These are phyloP conservation scores for Firmiana major DNA, from an alignment of 345 rosid genomes.

Conservation along the genomic window DNA sequence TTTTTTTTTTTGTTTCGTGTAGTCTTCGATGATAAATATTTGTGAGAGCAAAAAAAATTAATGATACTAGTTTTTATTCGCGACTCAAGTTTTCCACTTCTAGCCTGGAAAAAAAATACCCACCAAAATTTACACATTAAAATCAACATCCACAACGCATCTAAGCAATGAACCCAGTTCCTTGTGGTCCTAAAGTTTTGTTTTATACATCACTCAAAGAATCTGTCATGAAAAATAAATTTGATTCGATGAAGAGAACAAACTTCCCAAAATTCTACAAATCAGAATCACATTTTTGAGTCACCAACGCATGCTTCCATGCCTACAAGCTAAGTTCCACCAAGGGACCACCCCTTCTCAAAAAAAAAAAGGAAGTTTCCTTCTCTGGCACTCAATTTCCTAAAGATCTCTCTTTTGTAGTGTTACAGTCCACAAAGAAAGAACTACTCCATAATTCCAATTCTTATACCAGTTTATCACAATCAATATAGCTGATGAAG, in stretches of 20 bases:
- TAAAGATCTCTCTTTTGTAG: background rate
- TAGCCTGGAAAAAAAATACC: too few relatives aligned
- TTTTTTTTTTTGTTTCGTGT: too few relatives aligned
- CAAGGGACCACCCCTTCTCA: background rate
- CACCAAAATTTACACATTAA: background rate
- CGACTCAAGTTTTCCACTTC: too few relatives aligned
- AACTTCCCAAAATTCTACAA: background rate
- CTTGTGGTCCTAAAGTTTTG: constrained; percentile 2
- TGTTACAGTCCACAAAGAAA: constrained; percentile 8
- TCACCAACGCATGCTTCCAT: background rate
- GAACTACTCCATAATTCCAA: background rate
- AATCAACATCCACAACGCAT: background rate
- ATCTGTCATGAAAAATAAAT: background rate
- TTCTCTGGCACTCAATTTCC: constrained; percentile 26
- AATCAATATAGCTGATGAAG: background rate
- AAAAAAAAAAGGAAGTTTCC: constrained; percentile 20
- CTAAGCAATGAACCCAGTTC: background rate
- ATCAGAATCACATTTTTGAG: constrained; percentile 1
- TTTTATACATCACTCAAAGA: background rate
- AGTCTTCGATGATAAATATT: too few relatives aligned
- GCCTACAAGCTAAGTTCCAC: too few relatives aligned
- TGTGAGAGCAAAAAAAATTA: too few relatives aligned
- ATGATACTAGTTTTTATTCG: too few relatives aligned
- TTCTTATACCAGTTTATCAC: background rate
- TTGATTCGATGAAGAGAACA: background rate